These are phyloP conservation scores for Linderina pennispora DNA, from an alignment of 192 early-diverging fungal genomes.

Conservation along the genomic window DNA sequence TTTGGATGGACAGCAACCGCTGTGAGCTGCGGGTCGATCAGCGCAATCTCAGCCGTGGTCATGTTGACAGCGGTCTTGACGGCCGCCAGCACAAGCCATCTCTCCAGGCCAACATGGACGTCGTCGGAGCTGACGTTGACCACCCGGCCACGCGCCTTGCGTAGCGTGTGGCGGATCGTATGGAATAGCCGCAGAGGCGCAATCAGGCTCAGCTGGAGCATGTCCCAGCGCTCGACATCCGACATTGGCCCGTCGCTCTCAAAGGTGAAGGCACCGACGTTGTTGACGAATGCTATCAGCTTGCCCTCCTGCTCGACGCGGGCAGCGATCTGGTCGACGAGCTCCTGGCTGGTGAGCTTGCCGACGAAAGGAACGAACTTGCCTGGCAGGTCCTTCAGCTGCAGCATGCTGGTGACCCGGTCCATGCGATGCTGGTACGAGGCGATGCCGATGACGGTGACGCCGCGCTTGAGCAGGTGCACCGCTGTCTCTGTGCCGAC, in stretches of 20 bases:
- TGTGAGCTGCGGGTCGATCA: constrained; percentile 17
- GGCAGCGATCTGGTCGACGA: constrained; percentile 5
- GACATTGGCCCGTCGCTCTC: neutral
- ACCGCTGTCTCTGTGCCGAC: constrained; percentile 19
- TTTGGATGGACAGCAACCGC: constrained; percentile 27
- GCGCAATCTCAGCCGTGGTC: constrained; percentile 23
- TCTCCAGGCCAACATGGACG: constrained; percentile 6
- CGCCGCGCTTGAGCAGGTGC: constrained; percentile 7
- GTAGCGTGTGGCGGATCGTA: constrained; percentile 6
- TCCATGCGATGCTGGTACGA: constrained; percentile 6
- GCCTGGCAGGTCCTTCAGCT: neutral
- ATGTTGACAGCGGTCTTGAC: constrained; percentile 36
- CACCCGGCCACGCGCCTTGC: constrained; percentile 3
- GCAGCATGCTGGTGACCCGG: neutral
- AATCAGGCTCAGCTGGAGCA: constrained; percentile 11
- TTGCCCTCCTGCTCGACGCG: constrained; percentile 1
- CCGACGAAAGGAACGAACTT: constrained; percentile 18
- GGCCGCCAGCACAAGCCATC: constrained; percentile 13
- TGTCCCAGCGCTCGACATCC: constrained; percentile 19
- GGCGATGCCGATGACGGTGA: constrained; percentile 21
- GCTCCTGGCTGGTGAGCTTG: neutral
- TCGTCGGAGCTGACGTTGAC: constrained; percentile 25
- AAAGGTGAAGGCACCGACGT: constrained; percentile 13
- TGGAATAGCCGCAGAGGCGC: constrained; percentile 15
- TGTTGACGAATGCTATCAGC: constrained; percentile 14